A percentile compares a stretch with the other conserved stretches of the same genome.
phyloP scores from a whole-genome alignment of 1,284 basidiomycete genomes.

The Rhodotorula sp. region DNA sequence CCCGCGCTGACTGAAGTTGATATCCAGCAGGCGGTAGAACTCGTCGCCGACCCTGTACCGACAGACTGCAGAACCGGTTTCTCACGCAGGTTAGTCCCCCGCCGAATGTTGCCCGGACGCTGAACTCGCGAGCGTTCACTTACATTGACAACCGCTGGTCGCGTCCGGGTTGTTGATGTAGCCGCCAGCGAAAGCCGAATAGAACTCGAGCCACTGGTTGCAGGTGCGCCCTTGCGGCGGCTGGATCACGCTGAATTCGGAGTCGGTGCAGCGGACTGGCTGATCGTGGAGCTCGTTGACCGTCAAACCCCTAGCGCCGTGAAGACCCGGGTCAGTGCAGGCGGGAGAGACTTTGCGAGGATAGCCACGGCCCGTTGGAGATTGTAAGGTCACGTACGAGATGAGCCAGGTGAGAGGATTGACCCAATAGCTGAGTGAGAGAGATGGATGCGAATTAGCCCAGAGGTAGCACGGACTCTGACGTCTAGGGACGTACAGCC shows the following conservation, averaged over 20 bases:
- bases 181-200: conserved; percentile 55
- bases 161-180: conserved; percentile 73
- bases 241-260: conserved; percentile 47
- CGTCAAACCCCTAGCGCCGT: conserved; percentile 57
- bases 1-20: conserved; percentile 55
- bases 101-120: conserved; percentile 17
- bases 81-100: neutral
- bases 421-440: neutral
- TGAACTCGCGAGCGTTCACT: conserved; percentile 37
- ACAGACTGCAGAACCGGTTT: conserved; percentile 5
- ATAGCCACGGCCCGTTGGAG: neutral
- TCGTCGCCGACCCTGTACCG: conserved; percentile 65
- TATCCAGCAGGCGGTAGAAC: conserved; percentile 67
- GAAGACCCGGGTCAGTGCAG: neutral
- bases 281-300: conserved; percentile 77
- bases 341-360: neutral
- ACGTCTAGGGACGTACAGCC: too few relatives aligned
- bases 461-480: too few relatives aligned
- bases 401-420: conserved; percentile 47
- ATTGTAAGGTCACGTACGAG: conserved; percentile 7
- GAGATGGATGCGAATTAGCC: neutral
- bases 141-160: conserved; percentile 61
- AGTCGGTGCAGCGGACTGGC: conserved; percentile 52
- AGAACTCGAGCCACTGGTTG: conserved; percentile 42
- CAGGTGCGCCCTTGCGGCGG: conserved; percentile 50